These are phyloP conservation scores for Stipa capillata DNA, from an alignment of 176 grass and related monocot species.

Conservation along the genomic window DNA sequence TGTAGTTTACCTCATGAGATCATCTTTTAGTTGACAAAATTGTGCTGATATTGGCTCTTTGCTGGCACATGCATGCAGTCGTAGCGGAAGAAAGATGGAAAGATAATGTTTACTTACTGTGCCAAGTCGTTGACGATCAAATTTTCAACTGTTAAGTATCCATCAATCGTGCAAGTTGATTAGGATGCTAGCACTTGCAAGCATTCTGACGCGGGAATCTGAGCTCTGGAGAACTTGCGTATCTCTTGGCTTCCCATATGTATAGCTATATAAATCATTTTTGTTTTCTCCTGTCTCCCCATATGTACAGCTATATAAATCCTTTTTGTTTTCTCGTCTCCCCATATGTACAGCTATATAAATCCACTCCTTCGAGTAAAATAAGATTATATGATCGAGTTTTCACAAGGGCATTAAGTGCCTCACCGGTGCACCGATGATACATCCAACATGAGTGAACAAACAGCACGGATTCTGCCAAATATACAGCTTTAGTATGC, in stretches of 20 bases:
- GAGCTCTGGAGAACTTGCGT: too few relatives aligned
- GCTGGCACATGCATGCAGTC: not conserved
- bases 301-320: too few relatives aligned
- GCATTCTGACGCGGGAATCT: constrained; percentile 1
- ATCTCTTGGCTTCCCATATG: not conserved
- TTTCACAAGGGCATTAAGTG: too few relatives aligned
- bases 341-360: too few relatives aligned
- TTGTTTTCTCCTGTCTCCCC: too few relatives aligned
- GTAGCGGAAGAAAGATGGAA: not conserved
- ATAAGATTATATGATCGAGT: too few relatives aligned
- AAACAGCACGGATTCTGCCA: too few relatives aligned
- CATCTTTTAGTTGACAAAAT: not conserved
- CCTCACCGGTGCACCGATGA: too few relatives aligned
- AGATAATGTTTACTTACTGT: not conserved
- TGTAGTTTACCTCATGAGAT: not conserved
- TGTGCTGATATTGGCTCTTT: not conserved
- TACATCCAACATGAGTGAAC: not conserved
- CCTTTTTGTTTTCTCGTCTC: too few relatives aligned
- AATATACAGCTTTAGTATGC: too few relatives aligned
- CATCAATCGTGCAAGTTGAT: constrained; percentile 30
- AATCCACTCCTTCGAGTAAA: not conserved
- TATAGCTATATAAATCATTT: too few relatives aligned
- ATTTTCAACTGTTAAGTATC: not conserved
- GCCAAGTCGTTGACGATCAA: constrained; percentile 11
- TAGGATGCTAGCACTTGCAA: not conserved